A percentile compares a stretch with the other conserved stretches of the same genome.
Evolutionary conservation across 305 asterid genomes (phyloP).

Genomic region (Withania somnifera): DNA sequence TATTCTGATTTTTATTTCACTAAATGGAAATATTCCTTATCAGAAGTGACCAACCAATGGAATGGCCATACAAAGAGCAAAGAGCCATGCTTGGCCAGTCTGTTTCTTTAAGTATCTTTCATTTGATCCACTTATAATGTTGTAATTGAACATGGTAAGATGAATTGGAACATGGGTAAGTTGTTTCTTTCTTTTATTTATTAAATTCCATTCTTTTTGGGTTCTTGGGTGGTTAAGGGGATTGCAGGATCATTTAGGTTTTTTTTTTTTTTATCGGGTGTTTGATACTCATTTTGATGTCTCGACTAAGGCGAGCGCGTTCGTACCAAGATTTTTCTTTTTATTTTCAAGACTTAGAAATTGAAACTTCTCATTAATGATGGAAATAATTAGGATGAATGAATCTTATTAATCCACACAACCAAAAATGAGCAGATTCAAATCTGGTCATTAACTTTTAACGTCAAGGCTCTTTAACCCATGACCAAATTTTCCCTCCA

Average conservation of each 20-base stretch:
- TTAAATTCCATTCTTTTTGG: neutral
- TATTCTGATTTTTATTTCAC: neutral
- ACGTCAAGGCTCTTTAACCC: too few relatives aligned
- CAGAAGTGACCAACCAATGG: neutral
- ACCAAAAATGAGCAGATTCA: too few relatives aligned
- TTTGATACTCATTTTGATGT: fast-evolving
- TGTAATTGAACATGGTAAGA: slow-evolving; percentile 3
- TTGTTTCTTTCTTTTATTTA: neutral
- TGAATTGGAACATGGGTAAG: slow-evolving; percentile 1
- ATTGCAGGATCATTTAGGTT: neutral
- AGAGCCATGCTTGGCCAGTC: neutral
- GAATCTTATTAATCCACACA: too few relatives aligned
- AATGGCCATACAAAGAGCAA: neutral
- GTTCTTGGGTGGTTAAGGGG: neutral
- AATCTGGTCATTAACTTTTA: too few relatives aligned
- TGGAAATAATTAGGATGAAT: too few relatives aligned
- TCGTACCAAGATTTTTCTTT: neutral
- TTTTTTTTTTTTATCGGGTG: fast-evolving
- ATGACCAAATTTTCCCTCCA: too few relatives aligned
- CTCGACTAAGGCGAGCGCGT: fast-evolving
- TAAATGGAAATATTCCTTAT: neutral
- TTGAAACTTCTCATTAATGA: neutral
- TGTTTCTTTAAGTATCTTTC: neutral
- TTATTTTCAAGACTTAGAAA: neutral
- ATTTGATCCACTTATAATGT: neutral